Conservation (phyloP, 306 rosid genomes). For the Parietaria judaica region DNA sequence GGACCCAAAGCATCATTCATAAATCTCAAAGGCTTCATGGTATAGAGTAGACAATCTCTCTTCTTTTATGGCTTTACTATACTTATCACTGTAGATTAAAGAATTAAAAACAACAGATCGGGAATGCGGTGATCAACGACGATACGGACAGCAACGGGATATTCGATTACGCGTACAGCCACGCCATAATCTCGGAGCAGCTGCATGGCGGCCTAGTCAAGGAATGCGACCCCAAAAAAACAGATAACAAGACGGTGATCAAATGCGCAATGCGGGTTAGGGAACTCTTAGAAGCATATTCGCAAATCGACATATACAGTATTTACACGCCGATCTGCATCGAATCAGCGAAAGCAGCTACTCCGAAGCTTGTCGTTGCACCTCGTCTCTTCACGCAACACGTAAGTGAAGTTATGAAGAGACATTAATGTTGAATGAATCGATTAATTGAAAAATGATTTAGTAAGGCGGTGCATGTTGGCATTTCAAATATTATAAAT, state of each 20-base stretch:
- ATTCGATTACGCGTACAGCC: constrained; percentile 56
- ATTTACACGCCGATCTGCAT: constrained; percentile 47
- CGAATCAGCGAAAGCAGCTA: neutral
- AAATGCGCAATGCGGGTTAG: constrained; percentile 11
- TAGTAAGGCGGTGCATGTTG: no score
- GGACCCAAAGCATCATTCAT: constrained; percentile 27
- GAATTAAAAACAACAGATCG: constrained; percentile 27
- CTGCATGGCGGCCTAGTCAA: constrained; percentile 16
- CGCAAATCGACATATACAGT: constrained; percentile 37
- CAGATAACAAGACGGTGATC: constrained; percentile 20
- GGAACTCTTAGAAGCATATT: constrained; percentile 25
- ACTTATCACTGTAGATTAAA: neutral
- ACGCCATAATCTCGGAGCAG: constrained; percentile 47
- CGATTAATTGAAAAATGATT: neutral
- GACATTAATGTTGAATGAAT: no score
- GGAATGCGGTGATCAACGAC: constrained; percentile 45
- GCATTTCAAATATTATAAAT: neutral
- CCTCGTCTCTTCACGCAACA: constrained; percentile 41
- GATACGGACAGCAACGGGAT: constrained; percentile 36
- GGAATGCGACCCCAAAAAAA: constrained; percentile 20
- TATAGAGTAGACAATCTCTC: neutral
- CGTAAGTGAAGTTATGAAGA: constrained; percentile 22
- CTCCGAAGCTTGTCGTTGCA: constrained; percentile 22
- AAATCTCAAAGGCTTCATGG: constrained; percentile 70
- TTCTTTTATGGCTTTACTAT: no score